phyloP scores from a whole-genome alignment of 2,329 filamentous ascomycete genomes.

The Fusarium praegraminearum region DNA sequence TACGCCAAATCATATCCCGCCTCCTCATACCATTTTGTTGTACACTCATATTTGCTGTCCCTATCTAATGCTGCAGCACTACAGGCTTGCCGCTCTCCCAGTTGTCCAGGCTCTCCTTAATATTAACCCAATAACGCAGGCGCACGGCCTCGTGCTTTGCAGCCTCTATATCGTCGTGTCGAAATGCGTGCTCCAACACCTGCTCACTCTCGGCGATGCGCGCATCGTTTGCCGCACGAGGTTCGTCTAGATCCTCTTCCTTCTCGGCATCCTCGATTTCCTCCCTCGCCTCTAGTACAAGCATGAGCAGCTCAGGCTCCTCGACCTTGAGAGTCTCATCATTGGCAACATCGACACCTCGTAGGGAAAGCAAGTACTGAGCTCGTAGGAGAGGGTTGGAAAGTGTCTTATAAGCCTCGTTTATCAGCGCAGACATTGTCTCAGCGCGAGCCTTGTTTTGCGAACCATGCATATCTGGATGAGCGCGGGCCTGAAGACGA shows the following conservation, averaged over 20 bases:
- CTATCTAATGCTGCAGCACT: conserved; percentile 63
- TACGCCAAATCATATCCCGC: neutral
- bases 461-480: conserved; percentile 76
- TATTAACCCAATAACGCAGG: conserved; percentile 91
- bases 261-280: conserved; percentile 75
- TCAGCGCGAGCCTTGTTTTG: conserved; percentile 73
- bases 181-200: conserved; percentile 73
- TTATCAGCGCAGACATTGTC: conserved; percentile 83
- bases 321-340: conserved; percentile 81
- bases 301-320: conserved; percentile 76
- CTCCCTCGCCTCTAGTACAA: conserved; percentile 84
- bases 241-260: conserved; percentile 71
- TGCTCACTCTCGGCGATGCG: conserved; percentile 74
- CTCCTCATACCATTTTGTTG: neutral
- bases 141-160: conserved; percentile 80
- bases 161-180: conserved; percentile 70
- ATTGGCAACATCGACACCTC: conserved; percentile 80
- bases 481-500: conserved; percentile 79
- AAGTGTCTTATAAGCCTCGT: conserved; percentile 91
- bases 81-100: conserved; percentile 83
- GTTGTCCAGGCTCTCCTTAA: conserved; percentile 80
- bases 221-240: conserved; percentile 75
- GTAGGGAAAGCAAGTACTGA: conserved; percentile 84
- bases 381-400: conserved; percentile 81
- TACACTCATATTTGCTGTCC: neutral